Base-by-base conservation (phyloP, 768 basidiomycete genomes). In the Suillus occidentalis region DNA sequence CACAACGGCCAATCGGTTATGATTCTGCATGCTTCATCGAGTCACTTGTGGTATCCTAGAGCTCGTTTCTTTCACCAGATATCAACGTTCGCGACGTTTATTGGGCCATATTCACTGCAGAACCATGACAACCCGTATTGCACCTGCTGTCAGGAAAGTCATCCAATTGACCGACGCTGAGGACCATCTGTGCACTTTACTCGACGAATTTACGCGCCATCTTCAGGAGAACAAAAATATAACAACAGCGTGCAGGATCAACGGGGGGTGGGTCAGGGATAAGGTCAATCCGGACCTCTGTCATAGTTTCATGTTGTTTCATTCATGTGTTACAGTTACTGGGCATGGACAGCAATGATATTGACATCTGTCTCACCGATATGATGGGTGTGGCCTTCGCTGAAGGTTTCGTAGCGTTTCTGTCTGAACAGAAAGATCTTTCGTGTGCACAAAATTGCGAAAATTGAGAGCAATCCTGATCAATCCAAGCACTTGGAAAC, bases 401-500 rank as follows among this genome's bases (percentile, higher is more conserved):
- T 1, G 84, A 89, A 62, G 83, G 88, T 62, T 87, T 99, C 64
- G 83, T 87, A 9, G 77, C 81, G 28, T 96, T 87, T 76, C 55
- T 77, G 66, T 75, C 76, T 6, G 75, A 77, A 28, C 67, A 49
- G 40, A 72, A 75, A 31, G 60, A 68, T 61, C 28, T 71, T 71
- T 14, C 40, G 85, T 1, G 70, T 79, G 2, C 74, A 77, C 18
- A 85, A 86, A 71, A 85, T 97, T 58, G 85, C 90, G 25, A 94
- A 89, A 73, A 92, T 99, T 65, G 93, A 92, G 64, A 88, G 89
- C 66, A 99, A 99, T 73, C 97, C 97, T 0, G 95, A 95, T 49
- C 97, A 99, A 79, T 96, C 94, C 39, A 99, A 99, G 74, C 97
- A 99, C 77, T 84, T 99, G 37, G 97, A 99, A 78, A 98, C 97